phyloP scores from a whole-genome alignment of 2,329 filamentous ascomycete genomes.

The Fusarium humuli region DNA sequence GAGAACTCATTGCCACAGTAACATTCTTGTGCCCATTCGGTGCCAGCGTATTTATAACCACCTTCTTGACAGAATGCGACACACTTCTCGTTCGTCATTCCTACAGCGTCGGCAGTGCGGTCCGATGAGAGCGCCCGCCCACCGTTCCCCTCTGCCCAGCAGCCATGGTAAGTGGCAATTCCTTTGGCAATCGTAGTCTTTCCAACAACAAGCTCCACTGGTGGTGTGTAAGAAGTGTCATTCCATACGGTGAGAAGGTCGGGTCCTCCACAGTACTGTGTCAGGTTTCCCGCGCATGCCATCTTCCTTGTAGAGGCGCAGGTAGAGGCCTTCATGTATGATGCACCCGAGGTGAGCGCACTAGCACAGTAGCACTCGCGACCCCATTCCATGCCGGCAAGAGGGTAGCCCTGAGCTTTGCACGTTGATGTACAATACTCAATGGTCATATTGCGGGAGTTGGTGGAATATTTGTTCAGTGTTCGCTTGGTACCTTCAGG shows the following conservation, averaged over 20 bases:
- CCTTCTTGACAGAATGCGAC: conserved; percentile 46
- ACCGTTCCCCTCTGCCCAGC: conserved; percentile 27
- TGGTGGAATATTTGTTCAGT: conserved; percentile 33
- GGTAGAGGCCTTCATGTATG: conserved; percentile 30
- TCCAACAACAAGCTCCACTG: conserved; percentile 25
- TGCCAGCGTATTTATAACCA: conserved; percentile 51
- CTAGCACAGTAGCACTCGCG: conserved; percentile 40
- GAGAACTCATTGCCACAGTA: conserved; percentile 47
- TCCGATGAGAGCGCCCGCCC: conserved; percentile 37
- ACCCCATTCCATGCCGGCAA: conserved; percentile 39
- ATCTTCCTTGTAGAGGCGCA: conserved; percentile 36
- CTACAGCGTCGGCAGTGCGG: conserved; percentile 9
- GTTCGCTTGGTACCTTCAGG: conserved; percentile 28
- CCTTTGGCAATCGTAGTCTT: conserved; percentile 36
- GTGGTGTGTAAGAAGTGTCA: conserved; percentile 37
- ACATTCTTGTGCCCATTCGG: conserved; percentile 52
- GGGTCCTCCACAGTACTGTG: conserved; percentile 41
- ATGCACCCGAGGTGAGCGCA: conserved; percentile 26
- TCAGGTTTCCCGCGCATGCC: conserved; percentile 36
- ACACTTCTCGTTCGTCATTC: conserved; percentile 48
- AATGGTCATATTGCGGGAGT: conserved; percentile 34
- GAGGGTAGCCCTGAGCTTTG: conserved; percentile 36
- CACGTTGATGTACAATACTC: conserved; percentile 38
- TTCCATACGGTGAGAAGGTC: conserved; percentile 38
- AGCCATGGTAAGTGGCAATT: conserved; percentile 36